Conservation (phyloP, 257 asterid genomes). For the Scutellaria barbata region DNA sequence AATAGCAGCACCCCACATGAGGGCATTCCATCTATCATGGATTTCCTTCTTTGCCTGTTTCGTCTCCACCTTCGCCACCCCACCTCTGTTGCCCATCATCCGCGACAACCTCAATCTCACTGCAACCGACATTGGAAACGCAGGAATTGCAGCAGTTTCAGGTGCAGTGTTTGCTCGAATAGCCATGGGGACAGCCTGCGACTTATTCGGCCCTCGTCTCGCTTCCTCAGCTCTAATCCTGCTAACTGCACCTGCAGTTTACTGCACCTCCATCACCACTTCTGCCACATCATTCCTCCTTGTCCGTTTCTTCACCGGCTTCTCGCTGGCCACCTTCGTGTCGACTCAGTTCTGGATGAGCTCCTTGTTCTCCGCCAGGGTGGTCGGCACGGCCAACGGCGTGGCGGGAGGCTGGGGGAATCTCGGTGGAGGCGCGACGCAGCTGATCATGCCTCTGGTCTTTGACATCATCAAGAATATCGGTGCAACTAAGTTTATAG, state of each 20-base stretch:
- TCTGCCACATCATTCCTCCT: slow-evolving; percentile 56
- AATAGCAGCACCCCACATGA: slow-evolving; percentile 72
- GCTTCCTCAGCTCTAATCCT: slow-evolving; percentile 66
- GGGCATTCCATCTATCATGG: slow-evolving; percentile 82
- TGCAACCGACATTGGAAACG: slow-evolving; percentile 74
- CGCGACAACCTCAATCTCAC: slow-evolving; percentile 73
- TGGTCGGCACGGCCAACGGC: slow-evolving; percentile 83
- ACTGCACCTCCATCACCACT: slow-evolving; percentile 47
- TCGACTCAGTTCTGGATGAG: slow-evolving; percentile 96
- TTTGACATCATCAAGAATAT: slow-evolving; percentile 48
- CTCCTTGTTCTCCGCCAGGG: slow-evolving; percentile 62
- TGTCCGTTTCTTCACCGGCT: slow-evolving; percentile 69
- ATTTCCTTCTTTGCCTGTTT: slow-evolving; percentile 78
- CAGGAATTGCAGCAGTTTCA: slow-evolving; percentile 81
- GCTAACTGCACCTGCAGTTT: slow-evolving; percentile 79
- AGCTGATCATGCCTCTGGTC: slow-evolving; percentile 77
- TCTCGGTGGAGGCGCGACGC: slow-evolving; percentile 84
- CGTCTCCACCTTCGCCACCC: slow-evolving; percentile 81
- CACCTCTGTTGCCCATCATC: slow-evolving; percentile 77
- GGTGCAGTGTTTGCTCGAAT: slow-evolving; percentile 80
- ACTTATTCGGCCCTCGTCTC: slow-evolving; percentile 70
- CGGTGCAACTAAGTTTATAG: slow-evolving; percentile 56
- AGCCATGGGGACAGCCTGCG: slow-evolving; percentile 88
- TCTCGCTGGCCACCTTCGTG: slow-evolving; percentile 78
- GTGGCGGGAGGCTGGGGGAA: slow-evolving; percentile 90